Evolutionary conservation across 1,284 basidiomycete species (phyloP), one percentile per base, ranked within the genome.

Genomic region (Ustilago xerochloae): DNA sequence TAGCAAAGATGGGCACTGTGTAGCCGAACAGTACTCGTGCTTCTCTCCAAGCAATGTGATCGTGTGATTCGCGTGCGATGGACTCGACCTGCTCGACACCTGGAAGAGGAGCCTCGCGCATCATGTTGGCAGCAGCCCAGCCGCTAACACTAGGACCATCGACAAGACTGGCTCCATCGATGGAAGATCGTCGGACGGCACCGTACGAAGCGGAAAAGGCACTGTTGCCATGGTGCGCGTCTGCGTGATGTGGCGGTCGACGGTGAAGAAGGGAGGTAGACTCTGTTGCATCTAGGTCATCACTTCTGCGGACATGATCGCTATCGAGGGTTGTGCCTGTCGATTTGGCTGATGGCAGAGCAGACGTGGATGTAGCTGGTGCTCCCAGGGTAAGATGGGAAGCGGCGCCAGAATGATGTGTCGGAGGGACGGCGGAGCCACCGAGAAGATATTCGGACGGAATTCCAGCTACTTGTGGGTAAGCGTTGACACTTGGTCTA

Each of bases 1-100:
- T 82, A 24, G 69, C 75, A 61, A 78, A 81, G 48, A 82, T 78
- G 18, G 81, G 81, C 8, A 81, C 29, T 0, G 75, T 78, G 61
- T 80, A 83, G 26, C 55, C 61, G 26, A 63, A 30, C 29, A 83
- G 55, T 6, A 82, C 72, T 16, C 60, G n/a, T 0, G 69, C 63
- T 39, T 80, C 79, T 35, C 77, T 46, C 72, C 72, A 75, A 24
- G 67, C 67, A 20, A 75, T 61, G 54, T 75, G 36, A 16, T 75
- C 67, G 41, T 63, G 59, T 3, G 67, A 33, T 28, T 75, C 72
- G 48, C 59, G 72, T 6, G 61, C 72, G 18, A 75, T 75, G 6
- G 67, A 63, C n/a, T 66, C 63, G 67, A 75, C 62, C 63, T 75
- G 72, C 53, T 75, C 67, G 20, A 75, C 53, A 18, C 67, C 67